Evolutionary conservation across 306 rosid species (phyloP), one percentile per base, ranked within the genome.

Genomic region (Ochetophila trinervis): DNA sequence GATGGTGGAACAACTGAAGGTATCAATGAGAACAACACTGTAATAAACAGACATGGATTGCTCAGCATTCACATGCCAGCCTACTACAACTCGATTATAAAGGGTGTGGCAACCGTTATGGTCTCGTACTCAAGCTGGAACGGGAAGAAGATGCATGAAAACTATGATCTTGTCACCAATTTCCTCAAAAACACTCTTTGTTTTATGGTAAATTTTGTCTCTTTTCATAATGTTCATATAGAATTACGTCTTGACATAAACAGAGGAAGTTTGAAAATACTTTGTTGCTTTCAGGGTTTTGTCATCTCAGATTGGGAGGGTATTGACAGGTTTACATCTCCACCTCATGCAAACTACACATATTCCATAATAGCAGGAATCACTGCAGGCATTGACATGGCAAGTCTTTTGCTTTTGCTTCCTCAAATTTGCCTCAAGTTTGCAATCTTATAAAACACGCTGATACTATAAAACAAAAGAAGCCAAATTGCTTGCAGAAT

Each of bases 41-140:
- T 62, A 34, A 70, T 18, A 34, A 20, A 62, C 23, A 34, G 56
- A 22, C 53, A 61, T 57, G 68, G 68, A 24, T 57, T 70, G 67
- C 24, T 62, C 16, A 70, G 75, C 52, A 70, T 70, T 53, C 75
- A 70, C 62, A 70, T 70, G 75, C 75, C 75, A 52, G 75, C 62
- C 8, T 70, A 70, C 21, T 36, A 35, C 40, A 48, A 53, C 19
- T 64, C 75, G 15, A 70, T 70, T 16, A 22, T 36, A 6, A 70
- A 61, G 45, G 75, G 75, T 21, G 75, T 70, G 12, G 48, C 62
- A 13, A 61, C 75, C 18, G n/a, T 70, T 23, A 70, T 70, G 75
- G 62, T 70, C 37, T 70, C 75, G 23, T 70, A 70, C 30, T 70
- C 75, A 16, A 70, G 75, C 44, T 61, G 67, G 68, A 70, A 70